Evolutionary conservation across 345 rosid species (phyloP).

Genomic region (Erucastrum elatum): DNA sequence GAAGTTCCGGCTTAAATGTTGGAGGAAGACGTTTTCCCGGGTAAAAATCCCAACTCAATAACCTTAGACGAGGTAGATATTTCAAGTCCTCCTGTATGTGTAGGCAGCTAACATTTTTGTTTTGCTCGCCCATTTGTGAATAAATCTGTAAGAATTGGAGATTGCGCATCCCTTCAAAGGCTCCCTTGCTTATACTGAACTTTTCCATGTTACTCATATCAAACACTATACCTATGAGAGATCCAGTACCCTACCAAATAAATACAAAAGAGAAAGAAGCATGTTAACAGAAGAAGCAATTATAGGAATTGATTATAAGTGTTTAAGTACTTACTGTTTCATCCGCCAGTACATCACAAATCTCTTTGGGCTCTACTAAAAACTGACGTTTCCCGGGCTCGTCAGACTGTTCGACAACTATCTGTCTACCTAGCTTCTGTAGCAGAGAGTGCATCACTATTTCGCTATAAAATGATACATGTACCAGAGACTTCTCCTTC

Average conservation of each 20-base stretch:
- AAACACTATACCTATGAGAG: background rate
- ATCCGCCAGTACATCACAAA: constrained; percentile 14
- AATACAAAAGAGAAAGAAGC: background rate
- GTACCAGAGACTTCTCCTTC: constrained; percentile 17
- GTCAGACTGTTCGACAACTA: constrained; percentile 11
- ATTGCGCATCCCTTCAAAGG: constrained; percentile 29
- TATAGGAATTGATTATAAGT: background rate
- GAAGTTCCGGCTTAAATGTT: background rate
- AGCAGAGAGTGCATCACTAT: constrained; percentile 36
- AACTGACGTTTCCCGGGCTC: constrained; percentile 32
- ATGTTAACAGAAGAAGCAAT: background rate
- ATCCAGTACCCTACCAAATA: background rate
- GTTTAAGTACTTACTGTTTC: constrained; percentile 18
- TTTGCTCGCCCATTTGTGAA: background rate
- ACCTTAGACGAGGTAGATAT: background rate
- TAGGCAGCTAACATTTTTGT: background rate
- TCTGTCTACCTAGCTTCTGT: constrained; percentile 28
- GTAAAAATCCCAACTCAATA: background rate
- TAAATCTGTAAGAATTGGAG: background rate
- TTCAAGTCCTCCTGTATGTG: background rate
- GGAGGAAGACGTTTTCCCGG: background rate
- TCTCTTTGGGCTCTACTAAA: constrained; percentile 12
- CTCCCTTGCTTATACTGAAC: background rate
- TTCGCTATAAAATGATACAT: background rate
- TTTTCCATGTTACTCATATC: background rate